These are phyloP conservation scores for Phytopythium cucurbitacearum DNA, from an alignment of 352 stramenopile genomes.

Conservation along the genomic window DNA sequence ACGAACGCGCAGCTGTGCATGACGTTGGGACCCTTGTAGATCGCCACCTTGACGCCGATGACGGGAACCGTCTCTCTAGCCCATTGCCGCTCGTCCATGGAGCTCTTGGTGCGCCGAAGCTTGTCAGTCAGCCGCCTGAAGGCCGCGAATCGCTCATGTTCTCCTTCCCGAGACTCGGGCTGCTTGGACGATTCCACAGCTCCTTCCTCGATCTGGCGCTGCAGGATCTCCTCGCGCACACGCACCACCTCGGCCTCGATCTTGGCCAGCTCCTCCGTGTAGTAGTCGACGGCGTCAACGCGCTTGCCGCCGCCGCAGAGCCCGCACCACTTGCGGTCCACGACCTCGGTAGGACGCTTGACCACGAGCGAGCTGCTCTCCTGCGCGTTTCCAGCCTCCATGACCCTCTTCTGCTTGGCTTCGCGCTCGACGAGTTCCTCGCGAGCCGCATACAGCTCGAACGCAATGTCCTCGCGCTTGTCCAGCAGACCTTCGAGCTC, in stretches of 20 bases:
- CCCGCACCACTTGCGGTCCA: conserved; percentile 37
- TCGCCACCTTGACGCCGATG: conserved; percentile 19
- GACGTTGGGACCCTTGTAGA: conserved; percentile 38
- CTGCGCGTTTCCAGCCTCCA: conserved; percentile 15
- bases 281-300: conserved; percentile 64
- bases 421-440: conserved; percentile 31
- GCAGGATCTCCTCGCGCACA: conserved; percentile 42
- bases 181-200: conserved; percentile 18
- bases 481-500: conserved; percentile 53
- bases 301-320: conserved; percentile 16
- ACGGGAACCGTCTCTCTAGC: conserved; percentile 24
- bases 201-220: conserved; percentile 37
- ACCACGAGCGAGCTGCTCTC: conserved; percentile 17
- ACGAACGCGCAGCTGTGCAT: conserved; percentile 71
- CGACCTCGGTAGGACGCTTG: conserved; percentile 27
- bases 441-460: conserved; percentile 45
- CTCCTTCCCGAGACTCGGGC: conserved; percentile 12
- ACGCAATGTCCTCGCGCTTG: conserved; percentile 42
- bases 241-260: conserved; percentile 46
- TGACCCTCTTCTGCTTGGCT: conserved; percentile 11
- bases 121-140: conserved; percentile 21
- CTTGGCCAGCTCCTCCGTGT: conserved; percentile 37
- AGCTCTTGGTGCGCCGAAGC: conserved; percentile 27
- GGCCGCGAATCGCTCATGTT: conserved; percentile 16
- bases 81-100: conserved; percentile 16